These are phyloP conservation scores for Wickerhamiella occidentalis DNA, from an alignment of 805 yeast genomes.

Conservation along the genomic window DNA sequence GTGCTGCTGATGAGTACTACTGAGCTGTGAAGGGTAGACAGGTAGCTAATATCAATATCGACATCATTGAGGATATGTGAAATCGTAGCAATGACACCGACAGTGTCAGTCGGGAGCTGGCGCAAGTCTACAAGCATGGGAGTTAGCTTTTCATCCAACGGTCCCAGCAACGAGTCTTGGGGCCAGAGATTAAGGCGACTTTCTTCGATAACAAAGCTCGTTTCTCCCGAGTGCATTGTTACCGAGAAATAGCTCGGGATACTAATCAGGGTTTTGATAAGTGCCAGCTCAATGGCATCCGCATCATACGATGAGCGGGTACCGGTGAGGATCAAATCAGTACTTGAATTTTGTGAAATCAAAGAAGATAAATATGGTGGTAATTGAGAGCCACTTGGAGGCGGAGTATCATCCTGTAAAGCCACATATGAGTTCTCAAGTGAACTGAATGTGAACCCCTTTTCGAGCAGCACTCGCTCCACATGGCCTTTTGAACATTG, in stretches of 20 bases:
- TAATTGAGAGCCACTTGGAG: not conserved
- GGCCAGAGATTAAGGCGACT: constrained; percentile 30
- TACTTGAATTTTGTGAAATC: not conserved
- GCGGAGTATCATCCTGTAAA: constrained; percentile 4
- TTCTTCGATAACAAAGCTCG: constrained; percentile 24
- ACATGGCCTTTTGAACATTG: constrained; percentile 34
- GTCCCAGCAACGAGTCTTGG: constrained; percentile 42
- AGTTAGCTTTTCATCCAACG: constrained; percentile 42
- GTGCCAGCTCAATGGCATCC: constrained; percentile 24
- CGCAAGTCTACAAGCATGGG: constrained; percentile 46
- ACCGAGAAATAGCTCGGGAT: constrained; percentile 25
- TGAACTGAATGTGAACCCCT: constrained; percentile 36
- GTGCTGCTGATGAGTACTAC: constrained; percentile 41
- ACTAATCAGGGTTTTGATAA: constrained; percentile 30
- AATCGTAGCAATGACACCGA: constrained; percentile 57
- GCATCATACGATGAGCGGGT: constrained; percentile 37
- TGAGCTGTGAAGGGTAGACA: constrained; percentile 49
- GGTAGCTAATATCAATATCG: constrained; percentile 42
- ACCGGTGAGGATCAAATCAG: constrained; percentile 43
- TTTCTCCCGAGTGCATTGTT: constrained; percentile 26
- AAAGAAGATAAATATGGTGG: constrained; percentile 3
- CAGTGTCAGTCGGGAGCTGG: constrained; percentile 43
- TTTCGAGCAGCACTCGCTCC: constrained; percentile 33
- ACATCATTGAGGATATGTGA: constrained; percentile 36
- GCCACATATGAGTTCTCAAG: constrained; percentile 34